Evolutionary conservation across 2,329 filamentous ascomycete species (phyloP), one percentile per base, ranked within the genome.

Genomic region (Diaporthe ilicicola): DNA sequence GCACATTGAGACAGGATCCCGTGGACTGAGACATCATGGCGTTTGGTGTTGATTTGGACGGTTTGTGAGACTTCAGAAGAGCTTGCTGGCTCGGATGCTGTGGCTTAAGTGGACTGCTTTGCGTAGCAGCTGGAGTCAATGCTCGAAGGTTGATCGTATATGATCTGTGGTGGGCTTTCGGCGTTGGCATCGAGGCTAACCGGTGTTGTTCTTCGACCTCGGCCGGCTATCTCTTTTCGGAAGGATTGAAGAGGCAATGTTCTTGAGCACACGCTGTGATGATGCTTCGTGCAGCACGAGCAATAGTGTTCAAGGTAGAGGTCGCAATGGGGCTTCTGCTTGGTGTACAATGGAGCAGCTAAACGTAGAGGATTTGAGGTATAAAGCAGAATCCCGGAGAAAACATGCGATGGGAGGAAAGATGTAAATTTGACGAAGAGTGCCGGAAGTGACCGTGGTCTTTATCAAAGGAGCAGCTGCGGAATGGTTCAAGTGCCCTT

Each of bases 61-160:
- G 56, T 54, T 71, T 72, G 53, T 73, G 72, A n/a, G 46, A 69
- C n/a, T 51, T 50, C 22, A 37, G 66, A 22, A 27, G 39, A 42
- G n/a, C n/a, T 50, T 61, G 70, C 17, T 51, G 56, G 59, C 29
- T 71, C 32, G 69, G 32, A 22, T 61, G 42, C 12, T 12, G 53
- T 29, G 42, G 9, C 22, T 50, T 56, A 24, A 37, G 66, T n/a
- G 39, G 22, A 22, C 42, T 29, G 34, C 46, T 44, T 24, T 67
- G 54, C 27, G 62, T 22, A 19, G 48, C 34, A 24, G 48, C 62
- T 22, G 69, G 71, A 51, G 54, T 67, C 56, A 62, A 62, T 10
- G 56, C 51, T 39, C 69, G 71, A 17, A 73, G 51, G 64, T 50
- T 73, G 69, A 73, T 73, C 69, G 71, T 73, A 62, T 65, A 66